Conservation (phyloP, 1,139 yeast species). For the Wickerhamiella pararugosa region DNA sequence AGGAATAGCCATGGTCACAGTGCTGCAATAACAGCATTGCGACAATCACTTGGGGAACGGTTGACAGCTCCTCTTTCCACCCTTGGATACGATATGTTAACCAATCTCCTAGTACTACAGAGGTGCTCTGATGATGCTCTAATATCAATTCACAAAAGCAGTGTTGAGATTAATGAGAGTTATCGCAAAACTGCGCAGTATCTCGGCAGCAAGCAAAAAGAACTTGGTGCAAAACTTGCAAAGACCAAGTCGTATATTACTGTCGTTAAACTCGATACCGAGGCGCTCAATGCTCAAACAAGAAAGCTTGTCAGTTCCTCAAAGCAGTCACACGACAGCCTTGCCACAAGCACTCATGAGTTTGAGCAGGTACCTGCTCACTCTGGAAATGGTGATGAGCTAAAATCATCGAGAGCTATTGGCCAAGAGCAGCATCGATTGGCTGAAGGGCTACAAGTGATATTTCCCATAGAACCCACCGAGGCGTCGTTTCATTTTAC, state of each 20-base stretch:
- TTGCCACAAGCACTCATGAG: background rate
- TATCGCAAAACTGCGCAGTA: background rate
- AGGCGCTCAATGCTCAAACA: background rate
- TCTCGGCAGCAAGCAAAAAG: background rate
- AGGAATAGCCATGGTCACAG: background rate
- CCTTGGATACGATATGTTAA: background rate
- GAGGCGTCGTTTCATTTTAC: constrained; percentile 23
- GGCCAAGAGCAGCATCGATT: constrained; percentile 13
- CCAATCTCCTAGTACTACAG: background rate
- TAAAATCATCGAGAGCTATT: background rate
- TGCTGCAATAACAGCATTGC: constrained; percentile 1
- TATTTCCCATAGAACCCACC: constrained; percentile 27
- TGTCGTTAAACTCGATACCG: background rate
- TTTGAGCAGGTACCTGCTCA: background rate
- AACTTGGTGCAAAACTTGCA: background rate
- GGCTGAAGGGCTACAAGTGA: constrained; percentile 17
- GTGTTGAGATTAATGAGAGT: background rate
- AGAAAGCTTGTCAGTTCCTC: background rate
- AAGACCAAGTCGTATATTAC: background rate
- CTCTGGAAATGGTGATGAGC: background rate
- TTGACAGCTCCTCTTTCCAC: background rate
- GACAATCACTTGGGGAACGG: constrained; percentile 3
- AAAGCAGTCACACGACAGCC: background rate
- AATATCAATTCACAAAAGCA: background rate
- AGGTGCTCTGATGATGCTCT: constrained; percentile 4